Conservation (phyloP, 2,329 filamentous ascomycete genomes). For the Fusarium circinatum region DNA sequence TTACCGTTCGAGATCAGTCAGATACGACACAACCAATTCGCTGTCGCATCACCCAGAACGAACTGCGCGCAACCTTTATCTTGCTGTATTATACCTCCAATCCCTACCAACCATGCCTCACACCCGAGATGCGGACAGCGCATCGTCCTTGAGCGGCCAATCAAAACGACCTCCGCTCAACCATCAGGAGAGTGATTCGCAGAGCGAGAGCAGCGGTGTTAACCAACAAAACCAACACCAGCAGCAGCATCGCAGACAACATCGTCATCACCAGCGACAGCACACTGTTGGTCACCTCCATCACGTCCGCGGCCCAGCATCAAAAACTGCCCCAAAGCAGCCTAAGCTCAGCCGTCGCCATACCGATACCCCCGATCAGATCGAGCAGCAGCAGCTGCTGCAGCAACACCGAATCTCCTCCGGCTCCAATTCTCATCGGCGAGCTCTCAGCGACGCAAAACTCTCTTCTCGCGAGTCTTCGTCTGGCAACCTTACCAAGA, state of each 20-base stretch:
- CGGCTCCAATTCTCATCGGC: conserved; percentile 54
- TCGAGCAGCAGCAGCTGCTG: conserved; percentile 44
- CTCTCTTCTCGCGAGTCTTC: conserved; percentile 57
- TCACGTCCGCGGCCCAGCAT: conserved; percentile 63
- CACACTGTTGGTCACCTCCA: conserved; percentile 55
- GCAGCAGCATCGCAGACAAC: conserved; percentile 46
- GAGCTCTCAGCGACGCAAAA: conserved; percentile 62
- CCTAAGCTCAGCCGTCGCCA: conserved; percentile 57
- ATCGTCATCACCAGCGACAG: conserved; percentile 49
- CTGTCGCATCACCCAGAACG: background rate
- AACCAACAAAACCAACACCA: conserved; percentile 48
- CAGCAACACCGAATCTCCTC: conserved; percentile 25
- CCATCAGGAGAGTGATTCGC: conserved; percentile 51
- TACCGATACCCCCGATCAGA: conserved; percentile 51
- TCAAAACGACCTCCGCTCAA: conserved; percentile 62
- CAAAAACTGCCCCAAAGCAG: conserved; percentile 61
- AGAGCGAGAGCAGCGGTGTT: conserved; percentile 46
- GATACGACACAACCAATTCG: conserved; percentile 10
- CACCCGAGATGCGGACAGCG: conserved; percentile 60
- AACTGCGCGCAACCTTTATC: conserved; percentile 16
- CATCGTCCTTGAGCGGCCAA: conserved; percentile 61
- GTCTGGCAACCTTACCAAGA: conserved; percentile 61
- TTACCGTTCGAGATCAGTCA: background rate
- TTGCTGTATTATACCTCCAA: conserved; percentile 20
- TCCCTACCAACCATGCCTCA: conserved; percentile 51